Evolutionary conservation across 1,284 basidiomycete genomes (phyloP), one percentile per base, ranked within the genome.

Genomic region (Leccinum fallax): DNA sequence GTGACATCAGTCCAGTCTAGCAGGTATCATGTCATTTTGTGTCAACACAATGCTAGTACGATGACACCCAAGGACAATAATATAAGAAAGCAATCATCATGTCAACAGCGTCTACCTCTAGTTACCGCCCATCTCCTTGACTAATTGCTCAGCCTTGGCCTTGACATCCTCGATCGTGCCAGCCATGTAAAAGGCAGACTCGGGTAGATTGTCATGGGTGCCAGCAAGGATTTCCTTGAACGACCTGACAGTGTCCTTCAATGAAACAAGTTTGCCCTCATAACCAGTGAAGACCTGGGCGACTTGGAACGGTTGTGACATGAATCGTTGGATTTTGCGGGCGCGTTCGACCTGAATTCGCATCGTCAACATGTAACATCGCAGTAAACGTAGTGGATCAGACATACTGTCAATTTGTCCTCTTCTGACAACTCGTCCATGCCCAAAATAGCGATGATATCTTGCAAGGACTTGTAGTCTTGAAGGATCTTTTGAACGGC

Each of bases 391-490:
- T 21, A 40, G 36, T 4, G 2, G 26, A 16, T 58, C 26, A n/a
- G 16, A 80, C 86, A 62, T 79, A 97, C 97, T 71, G 95, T 97
- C 69, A 98, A 84, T 84, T 99, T 99, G 84, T 99, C 97, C 84
- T 98, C 96, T 80, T 98, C 97, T 40, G 95, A 98, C 85, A 99
- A 89, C 81, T 99, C 97, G 78, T 98, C 97, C 97, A 98, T 98
- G 87, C 97, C 97, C 74, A 99, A 81, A 82, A 97, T 96, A 75
- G 94, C 92, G 82, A 95, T 94, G 77, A 94, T 93, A 84, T 93
- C 92, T 84, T 99, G 97, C 74, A 99, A 89, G 62, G 95, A 97
- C 86, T 98, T 98, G 92, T 99, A 98, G 80, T 97, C 94, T 84
- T 99, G 97, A 69, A 99, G 93, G 75, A 98, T 95, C 85, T 97